Conservation (phyloP, 306 rosid genomes). For the Rubus idaeus region DNA sequence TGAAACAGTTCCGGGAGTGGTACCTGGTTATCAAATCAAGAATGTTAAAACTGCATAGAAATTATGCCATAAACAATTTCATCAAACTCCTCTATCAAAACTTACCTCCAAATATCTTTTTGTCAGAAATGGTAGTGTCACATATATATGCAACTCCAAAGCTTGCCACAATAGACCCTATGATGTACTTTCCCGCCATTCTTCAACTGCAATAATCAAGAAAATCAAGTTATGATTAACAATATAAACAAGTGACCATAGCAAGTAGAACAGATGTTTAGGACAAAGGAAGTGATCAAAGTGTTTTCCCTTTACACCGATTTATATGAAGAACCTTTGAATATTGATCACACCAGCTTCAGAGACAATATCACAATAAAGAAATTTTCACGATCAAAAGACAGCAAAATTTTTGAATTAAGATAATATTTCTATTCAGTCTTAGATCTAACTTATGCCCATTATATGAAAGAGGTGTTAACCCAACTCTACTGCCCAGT, state of each 20-base stretch:
- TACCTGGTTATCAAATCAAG: conserved; percentile 43
- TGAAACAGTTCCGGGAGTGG: conserved; percentile 60
- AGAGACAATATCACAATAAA: background rate
- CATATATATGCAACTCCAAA: conserved; percentile 49
- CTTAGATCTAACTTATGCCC: background rate
- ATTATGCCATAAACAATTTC: background rate
- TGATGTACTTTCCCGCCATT: conserved; percentile 55
- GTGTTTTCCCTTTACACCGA: background rate
- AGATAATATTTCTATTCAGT: background rate
- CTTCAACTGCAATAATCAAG: conserved; percentile 21
- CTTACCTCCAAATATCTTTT: conserved; percentile 72
- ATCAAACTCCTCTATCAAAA: background rate
- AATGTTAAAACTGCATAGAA: background rate
- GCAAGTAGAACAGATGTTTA: background rate
- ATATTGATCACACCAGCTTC: background rate
- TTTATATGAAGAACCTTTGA: background rate
- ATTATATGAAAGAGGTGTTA: too few species aligned
- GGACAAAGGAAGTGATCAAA: background rate
- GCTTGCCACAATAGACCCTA: conserved; percentile 38
- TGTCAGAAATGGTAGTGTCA: conserved; percentile 49
- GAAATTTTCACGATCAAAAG: background rate
- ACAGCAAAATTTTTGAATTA: background rate
- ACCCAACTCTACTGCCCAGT: too few species aligned
- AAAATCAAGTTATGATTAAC: background rate
- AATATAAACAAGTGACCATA: background rate